phyloP scores from a whole-genome alignment of 345 rosid genomes.

The Linum usitatissimum region DNA sequence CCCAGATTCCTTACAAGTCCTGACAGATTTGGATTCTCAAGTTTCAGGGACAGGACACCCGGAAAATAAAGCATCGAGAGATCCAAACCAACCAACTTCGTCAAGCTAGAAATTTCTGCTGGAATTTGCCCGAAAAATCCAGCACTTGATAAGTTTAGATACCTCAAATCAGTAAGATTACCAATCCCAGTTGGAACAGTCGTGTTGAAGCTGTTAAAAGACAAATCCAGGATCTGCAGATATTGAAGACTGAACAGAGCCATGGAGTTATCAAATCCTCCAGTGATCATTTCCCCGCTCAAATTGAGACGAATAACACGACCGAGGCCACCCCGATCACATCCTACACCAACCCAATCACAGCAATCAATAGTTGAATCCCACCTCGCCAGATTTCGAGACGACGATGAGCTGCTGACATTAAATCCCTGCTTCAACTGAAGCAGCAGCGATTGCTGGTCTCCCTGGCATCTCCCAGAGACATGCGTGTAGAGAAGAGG shows the following conservation, averaged over 20 bases:
- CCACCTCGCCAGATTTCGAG: slow-evolving; percentile 24
- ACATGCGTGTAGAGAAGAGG: not conserved
- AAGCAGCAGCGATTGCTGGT: slow-evolving; percentile 28
- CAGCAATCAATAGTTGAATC: slow-evolving; percentile 20
- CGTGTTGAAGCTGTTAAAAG: slow-evolving; percentile 24
- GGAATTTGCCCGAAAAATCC: not conserved
- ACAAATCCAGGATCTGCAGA: slow-evolving; percentile 33
- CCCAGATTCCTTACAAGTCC: not conserved
- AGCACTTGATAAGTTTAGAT: slow-evolving; percentile 4
- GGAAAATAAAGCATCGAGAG: slow-evolving; percentile 1
- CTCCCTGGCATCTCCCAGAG: slow-evolving; percentile 22
- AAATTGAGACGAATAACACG: slow-evolving; percentile 31
- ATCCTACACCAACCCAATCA: slow-evolving; percentile 34
- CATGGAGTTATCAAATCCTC: slow-evolving; percentile 25
- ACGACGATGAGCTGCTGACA: not conserved
- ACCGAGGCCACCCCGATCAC: slow-evolving; percentile 22
- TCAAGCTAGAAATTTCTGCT: not conserved
- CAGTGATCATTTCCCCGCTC: slow-evolving; percentile 21
- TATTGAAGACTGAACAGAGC: slow-evolving; percentile 28
- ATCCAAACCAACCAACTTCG: not conserved
- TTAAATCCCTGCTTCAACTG: slow-evolving; percentile 22
- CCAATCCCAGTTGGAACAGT: slow-evolving; percentile 18
- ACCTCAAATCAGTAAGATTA: slow-evolving; percentile 18
- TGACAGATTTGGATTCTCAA: not conserved
- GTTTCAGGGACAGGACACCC: not conserved